Percentiles rank a stretch among this genome's conserved stretches.
Conservation (phyloP, 139 green algal species). For the Tetradesmus lagerheimii region DNA sequence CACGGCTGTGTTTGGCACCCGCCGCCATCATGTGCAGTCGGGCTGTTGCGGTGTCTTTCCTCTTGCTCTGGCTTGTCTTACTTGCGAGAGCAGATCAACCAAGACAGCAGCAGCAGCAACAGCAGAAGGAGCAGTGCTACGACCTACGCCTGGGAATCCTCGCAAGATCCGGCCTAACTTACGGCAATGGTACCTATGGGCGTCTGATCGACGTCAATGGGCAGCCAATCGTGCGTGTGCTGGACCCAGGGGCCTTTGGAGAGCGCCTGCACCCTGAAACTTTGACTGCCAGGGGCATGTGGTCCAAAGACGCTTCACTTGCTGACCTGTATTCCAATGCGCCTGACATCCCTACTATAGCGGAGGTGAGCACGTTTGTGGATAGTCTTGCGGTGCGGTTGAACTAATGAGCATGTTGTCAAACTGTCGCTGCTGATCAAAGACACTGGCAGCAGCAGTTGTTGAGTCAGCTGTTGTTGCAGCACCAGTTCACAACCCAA, state of each 20-base stretch:
- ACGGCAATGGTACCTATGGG: not conserved
- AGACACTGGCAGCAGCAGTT: not conserved
- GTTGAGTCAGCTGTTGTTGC: not conserved
- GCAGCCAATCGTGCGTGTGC: not conserved
- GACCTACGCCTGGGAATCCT: not conserved
- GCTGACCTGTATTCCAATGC: not conserved
- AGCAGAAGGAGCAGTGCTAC: not conserved
- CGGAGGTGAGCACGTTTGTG: not conserved
- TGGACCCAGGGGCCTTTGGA: not conserved
- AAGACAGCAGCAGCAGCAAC: not conserved
- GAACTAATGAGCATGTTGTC: no score
- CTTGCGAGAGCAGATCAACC: not conserved
- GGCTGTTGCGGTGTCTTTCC: not conserved
- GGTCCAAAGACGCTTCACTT: not conserved
- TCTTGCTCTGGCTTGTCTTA: not conserved
- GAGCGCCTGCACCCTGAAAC: conserved; percentile 5
- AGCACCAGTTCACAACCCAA: not conserved
- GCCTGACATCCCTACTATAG: not conserved
- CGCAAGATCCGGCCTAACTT: not conserved
- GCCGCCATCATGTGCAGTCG: not conserved
- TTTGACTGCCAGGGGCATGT: not conserved
- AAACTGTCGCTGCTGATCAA: not conserved
- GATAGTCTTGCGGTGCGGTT: not conserved
- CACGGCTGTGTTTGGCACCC: not conserved
- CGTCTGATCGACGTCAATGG: not conserved